Percentiles rank a stretch among this genome's conserved stretches.
Evolutionary conservation across 2,329 filamentous ascomycete species (phyloP).

Genomic region (Fusarium setosum): DNA sequence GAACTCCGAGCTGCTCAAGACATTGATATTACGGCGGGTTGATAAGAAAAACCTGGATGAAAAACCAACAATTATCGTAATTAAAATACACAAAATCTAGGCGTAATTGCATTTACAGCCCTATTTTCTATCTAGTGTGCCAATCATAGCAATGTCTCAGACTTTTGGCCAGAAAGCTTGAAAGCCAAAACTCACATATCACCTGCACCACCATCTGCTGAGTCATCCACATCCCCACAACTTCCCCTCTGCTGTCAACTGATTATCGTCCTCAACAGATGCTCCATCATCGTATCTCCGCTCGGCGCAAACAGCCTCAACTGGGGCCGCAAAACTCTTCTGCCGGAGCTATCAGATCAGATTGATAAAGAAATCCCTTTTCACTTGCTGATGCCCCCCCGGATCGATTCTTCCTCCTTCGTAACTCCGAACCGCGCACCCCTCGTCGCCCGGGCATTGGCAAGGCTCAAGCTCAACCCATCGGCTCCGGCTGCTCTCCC

Average conservation of each 20-base stretch:
- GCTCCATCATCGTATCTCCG: constrained; percentile 47
- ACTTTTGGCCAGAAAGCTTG: neutral
- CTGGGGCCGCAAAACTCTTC: constrained; percentile 40
- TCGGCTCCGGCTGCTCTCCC: constrained; percentile 11
- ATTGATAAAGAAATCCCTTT: constrained; percentile 53
- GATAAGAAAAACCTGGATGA: neutral
- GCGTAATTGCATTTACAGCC: neutral
- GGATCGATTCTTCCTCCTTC: constrained; percentile 41
- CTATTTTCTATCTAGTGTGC: neutral
- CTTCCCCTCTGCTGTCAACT: neutral
- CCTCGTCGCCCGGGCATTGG: constrained; percentile 34
- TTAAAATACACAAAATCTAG: neutral
- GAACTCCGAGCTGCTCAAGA: constrained; percentile 5
- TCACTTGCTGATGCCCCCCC: constrained; percentile 44
- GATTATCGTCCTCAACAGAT: neutral
- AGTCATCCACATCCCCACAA: constrained; percentile 4
- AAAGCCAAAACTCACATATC: neutral
- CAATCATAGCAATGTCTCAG: neutral
- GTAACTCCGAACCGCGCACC: constrained; percentile 49
- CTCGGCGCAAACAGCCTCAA: constrained; percentile 40
- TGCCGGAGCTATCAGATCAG: constrained; percentile 51
- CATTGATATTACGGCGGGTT: neutral
- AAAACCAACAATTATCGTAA: neutral
- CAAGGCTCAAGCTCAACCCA: constrained; percentile 21
- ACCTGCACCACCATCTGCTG: neutral